These are phyloP conservation scores for Pilasporangium apinafurcum DNA, from an alignment of 352 stramenopile genomes.

Conservation along the genomic window DNA sequence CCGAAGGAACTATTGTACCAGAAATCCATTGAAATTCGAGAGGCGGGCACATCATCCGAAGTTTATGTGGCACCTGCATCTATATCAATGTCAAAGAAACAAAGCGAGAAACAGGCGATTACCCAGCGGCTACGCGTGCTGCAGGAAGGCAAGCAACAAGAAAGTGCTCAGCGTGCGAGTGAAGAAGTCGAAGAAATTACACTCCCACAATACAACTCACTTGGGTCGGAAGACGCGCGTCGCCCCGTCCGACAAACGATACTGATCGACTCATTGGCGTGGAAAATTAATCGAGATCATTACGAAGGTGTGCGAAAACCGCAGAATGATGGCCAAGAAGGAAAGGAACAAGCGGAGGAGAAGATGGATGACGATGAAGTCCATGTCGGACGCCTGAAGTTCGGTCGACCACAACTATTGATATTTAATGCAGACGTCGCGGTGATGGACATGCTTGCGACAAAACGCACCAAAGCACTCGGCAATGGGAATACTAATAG, in stretches of 20 bases:
- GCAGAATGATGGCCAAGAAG: constrained; percentile 9
- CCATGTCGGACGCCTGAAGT: constrained; percentile 27
- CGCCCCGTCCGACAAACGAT: constrained; percentile 44
- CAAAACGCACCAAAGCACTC: constrained; percentile 25
- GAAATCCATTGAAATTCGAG: constrained; percentile 29
- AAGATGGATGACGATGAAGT: constrained; percentile 13
- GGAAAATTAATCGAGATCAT: constrained; percentile 43
- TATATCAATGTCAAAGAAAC: constrained; percentile 9
- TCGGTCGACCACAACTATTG: constrained; percentile 41
- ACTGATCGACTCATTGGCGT: constrained; percentile 46
- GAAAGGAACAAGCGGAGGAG: constrained; percentile 12
- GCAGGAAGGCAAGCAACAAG: constrained; percentile 1
- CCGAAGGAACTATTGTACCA: constrained; percentile 32
- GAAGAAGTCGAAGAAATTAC: constrained; percentile 34
- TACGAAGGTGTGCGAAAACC: constrained; percentile 38
- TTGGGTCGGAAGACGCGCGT: constrained; percentile 50
- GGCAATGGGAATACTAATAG: constrained; percentile 1
- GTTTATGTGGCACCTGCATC: constrained; percentile 18
- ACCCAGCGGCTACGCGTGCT: constrained; percentile 14
- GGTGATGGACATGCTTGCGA: constrained; percentile 32
- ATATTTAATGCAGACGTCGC: constrained; percentile 24
- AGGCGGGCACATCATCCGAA: constrained; percentile 14
- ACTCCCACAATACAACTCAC: constrained; percentile 52
- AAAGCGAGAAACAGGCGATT: constrained; percentile 6
- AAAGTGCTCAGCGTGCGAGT: constrained; percentile 1